A percentile compares a stretch with the other conserved stretches of the same genome.
Evolutionary conservation across 2,329 filamentous ascomycete species (phyloP).

Genomic region (Talaromyces verruculosus): DNA sequence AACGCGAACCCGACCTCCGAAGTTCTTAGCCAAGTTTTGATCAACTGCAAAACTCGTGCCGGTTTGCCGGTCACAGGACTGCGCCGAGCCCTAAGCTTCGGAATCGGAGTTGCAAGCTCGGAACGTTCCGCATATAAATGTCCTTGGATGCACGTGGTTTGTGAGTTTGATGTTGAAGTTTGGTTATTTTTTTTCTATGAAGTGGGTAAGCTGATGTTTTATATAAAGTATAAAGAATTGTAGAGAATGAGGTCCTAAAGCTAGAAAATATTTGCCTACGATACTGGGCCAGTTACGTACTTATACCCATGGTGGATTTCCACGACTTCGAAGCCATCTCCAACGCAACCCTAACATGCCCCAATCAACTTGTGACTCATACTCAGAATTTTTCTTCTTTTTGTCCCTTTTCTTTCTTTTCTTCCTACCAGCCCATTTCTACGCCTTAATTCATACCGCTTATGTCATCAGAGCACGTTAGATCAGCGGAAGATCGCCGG

Average conservation of each 20-base stretch:
- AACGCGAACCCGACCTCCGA: not conserved
- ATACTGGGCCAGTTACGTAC: not conserved
- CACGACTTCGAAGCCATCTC: not conserved
- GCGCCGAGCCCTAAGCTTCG: conserved; percentile 1
- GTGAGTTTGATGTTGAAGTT: not conserved
- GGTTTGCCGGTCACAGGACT: conserved; percentile 13
- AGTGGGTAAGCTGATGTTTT: not conserved
- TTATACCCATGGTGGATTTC: not conserved
- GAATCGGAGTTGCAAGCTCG: not conserved
- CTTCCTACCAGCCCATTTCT: not conserved
- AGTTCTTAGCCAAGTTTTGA: not conserved
- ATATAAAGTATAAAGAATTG: not conserved
- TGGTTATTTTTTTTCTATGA: not conserved
- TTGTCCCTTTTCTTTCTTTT: not conserved
- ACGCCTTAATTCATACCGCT: not conserved
- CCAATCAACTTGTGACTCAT: not conserved
- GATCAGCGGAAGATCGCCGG: conserved; percentile 4
- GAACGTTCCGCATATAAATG: not conserved
- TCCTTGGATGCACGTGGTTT: not conserved
- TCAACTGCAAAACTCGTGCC: conserved; percentile 2
- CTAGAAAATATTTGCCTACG: not conserved
- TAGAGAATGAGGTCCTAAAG: not conserved
- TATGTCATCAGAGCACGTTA: not conserved
- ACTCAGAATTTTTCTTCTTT: not conserved
- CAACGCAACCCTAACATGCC: not conserved